Evolutionary conservation across 2,329 filamentous ascomycete genomes (phyloP), one percentile per base, ranked within the genome.

Genomic region (Ceratocystis cacaofunesta): DNA sequence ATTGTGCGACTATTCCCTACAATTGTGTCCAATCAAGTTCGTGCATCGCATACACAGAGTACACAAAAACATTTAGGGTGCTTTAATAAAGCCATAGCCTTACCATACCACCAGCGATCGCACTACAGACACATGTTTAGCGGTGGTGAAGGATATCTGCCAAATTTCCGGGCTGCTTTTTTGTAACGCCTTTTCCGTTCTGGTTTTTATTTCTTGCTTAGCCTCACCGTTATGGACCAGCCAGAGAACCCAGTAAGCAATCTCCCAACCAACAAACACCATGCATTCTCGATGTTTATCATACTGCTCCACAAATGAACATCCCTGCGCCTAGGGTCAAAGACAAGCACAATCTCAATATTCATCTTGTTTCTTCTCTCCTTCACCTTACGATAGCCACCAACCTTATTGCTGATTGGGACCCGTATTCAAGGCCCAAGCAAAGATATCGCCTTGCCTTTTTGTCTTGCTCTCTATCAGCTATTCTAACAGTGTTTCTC

Each of bases 191-290:
- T 12, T 32, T 57, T 17, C 19, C 12, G 3, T 22, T 25, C 7
- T 5, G 17, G 12, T 8, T 30, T 19, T 28, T 5, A n/a, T 48
- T 17, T 19, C 41, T 28, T 44, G 10, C 28, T 5, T 30, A 43
- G 30, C 62, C 6, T 32, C n/a, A 25, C 44, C 22, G 57, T 4
- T 8, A 65, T 65, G 64, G 64, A 62, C 10, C 64, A 62, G 55
- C 25, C 32, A 62, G 64, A 65, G 22, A 62, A 65, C 32, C 43
- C 43, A 15, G 64, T 65, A 43, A 62, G 64, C 62, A n/a, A 17
- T 25, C n/a, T 15, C 52, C 22, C 28, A 17, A 57, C 52, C 25
- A 57, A 17, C 22, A 57, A 57, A 41, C 36, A 41, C 36, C 36
- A 25, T 19, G 48, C 7, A 52, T 8, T 32, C 52, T 57, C 52